A percentile compares a stretch with the other conserved stretches of the same genome.
phyloP scores from a whole-genome alignment of 352 stramenopile species.

The Aphanomyces cochlioides region DNA sequence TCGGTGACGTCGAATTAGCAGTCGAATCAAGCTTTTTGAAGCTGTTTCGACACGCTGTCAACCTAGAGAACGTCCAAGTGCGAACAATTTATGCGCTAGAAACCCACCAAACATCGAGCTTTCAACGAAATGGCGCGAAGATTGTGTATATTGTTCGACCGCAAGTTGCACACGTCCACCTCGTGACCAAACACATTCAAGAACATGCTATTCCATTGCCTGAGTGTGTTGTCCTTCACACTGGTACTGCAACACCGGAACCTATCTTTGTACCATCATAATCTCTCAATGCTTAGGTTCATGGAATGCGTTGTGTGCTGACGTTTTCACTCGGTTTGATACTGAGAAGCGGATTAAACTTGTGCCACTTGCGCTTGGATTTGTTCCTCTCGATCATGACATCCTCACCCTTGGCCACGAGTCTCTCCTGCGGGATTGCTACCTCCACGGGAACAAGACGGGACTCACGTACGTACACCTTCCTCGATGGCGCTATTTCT shows the following conservation, averaged over 20 bases:
- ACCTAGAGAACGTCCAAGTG: background rate
- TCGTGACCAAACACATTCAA: slow-evolving; percentile 20
- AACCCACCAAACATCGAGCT: slow-evolving; percentile 2
- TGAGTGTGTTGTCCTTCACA: slow-evolving; percentile 1
- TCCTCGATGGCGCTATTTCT: background rate
- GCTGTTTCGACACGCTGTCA: slow-evolving; percentile 18
- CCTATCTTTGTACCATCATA: background rate
- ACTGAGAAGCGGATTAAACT: background rate
- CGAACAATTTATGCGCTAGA: background rate
- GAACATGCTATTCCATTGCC: background rate
- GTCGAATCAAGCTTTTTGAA: background rate
- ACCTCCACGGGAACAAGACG: slow-evolving; percentile 25
- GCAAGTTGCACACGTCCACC: slow-evolving; percentile 1
- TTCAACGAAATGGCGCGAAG: background rate
- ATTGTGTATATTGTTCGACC: slow-evolving; percentile 25
- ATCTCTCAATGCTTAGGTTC: slow-evolving; percentile 7
- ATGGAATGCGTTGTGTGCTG: slow-evolving; percentile 20
- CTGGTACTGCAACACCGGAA: background rate
- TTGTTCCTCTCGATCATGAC: slow-evolving; percentile 25
- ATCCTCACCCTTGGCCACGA: slow-evolving; percentile 23
- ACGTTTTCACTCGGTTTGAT: slow-evolving; percentile 1
- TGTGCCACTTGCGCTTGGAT: slow-evolving; percentile 4
- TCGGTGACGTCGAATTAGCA: slow-evolving; percentile 7
- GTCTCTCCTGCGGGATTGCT: slow-evolving; percentile 25
- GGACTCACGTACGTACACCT: slow-evolving; percentile 13